These are phyloP conservation scores for Trichophyton equinum DNA, from an alignment of 2,329 filamentous ascomycete species.

Conservation along the genomic window DNA sequence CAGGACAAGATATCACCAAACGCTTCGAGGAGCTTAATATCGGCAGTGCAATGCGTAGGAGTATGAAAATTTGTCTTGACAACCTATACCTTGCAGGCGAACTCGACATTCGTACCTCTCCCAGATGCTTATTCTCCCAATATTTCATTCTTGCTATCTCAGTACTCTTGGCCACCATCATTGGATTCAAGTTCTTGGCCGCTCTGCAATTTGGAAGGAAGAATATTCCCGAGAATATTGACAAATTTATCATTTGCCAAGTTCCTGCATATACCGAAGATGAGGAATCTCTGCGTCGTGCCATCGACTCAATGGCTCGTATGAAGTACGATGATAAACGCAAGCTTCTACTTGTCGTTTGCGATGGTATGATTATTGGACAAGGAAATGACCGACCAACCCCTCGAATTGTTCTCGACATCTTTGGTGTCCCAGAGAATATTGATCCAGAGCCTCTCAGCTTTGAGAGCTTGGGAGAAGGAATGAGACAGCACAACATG, in stretches of 20 bases:
- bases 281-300: constrained; percentile 90
- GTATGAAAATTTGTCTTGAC: constrained; percentile 72
- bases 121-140: constrained; percentile 70
- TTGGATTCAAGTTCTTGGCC: constrained; percentile 92
- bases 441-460: constrained; percentile 91
- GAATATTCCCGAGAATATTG: constrained; percentile 85
- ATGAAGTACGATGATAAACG: constrained; percentile 98
- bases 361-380: constrained; percentile 98
- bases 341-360: constrained; percentile 83
- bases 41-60: constrained; percentile 43
- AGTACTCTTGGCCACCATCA: constrained; percentile 63
- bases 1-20: constrained; percentile 71
- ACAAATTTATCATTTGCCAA: constrained; percentile 97
- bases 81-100: constrained; percentile 92
- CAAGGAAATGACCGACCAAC: constrained; percentile 95
- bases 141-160: constrained; percentile 85
- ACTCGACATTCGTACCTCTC: constrained; percentile 78
- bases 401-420: constrained; percentile 89
- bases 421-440: constrained; percentile 84
- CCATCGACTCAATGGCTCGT: constrained; percentile 86
- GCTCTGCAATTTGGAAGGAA: constrained; percentile 87
- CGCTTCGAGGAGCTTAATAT: constrained; percentile 58
- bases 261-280: constrained; percentile 97
- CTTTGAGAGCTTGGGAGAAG: constrained; percentile 92
- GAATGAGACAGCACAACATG: constrained; percentile 98